Conservation (phyloP, 176 grass and related monocot species). For the Eleusine indica region DNA sequence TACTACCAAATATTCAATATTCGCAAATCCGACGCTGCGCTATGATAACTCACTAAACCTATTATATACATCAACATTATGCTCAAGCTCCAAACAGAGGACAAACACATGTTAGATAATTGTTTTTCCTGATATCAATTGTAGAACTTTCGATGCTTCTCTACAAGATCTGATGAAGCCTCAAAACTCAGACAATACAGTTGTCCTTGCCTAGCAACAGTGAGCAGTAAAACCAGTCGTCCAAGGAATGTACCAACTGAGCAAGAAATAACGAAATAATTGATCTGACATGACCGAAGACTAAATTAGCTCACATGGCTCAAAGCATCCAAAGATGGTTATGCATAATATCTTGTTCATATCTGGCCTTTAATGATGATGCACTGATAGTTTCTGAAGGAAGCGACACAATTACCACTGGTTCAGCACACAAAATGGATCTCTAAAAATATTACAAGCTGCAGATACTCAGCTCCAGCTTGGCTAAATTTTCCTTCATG, state of each 20-base stretch:
- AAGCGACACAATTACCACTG: conserved; percentile 16
- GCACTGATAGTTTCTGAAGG: neutral
- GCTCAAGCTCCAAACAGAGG: neutral
- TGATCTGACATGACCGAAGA: neutral
- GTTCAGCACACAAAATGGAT: conserved; percentile 23
- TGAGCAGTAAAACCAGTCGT: neutral
- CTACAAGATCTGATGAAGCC: neutral
- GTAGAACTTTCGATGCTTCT: too few relatives aligned
- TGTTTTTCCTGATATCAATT: neutral
- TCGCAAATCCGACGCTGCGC: too few relatives aligned
- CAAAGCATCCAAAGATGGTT: neutral
- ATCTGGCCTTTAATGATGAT: neutral
- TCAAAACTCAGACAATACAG: neutral
- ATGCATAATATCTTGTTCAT: conserved; percentile 23
- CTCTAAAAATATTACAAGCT: conserved; percentile 44
- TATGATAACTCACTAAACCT: too few relatives aligned
- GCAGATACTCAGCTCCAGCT: conserved; percentile 14
- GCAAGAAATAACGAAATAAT: conserved; percentile 8
- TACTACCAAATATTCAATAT: too few relatives aligned
- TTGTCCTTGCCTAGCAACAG: neutral
- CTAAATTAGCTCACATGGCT: neutral
- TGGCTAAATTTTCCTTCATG: conserved; percentile 19
- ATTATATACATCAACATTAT: neutral
- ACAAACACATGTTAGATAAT: neutral
- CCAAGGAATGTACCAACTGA: neutral